Evolutionary conservation across 257 asterid species (phyloP), one percentile per base, ranked within the genome.

Genomic region (Misopates orontium): DNA sequence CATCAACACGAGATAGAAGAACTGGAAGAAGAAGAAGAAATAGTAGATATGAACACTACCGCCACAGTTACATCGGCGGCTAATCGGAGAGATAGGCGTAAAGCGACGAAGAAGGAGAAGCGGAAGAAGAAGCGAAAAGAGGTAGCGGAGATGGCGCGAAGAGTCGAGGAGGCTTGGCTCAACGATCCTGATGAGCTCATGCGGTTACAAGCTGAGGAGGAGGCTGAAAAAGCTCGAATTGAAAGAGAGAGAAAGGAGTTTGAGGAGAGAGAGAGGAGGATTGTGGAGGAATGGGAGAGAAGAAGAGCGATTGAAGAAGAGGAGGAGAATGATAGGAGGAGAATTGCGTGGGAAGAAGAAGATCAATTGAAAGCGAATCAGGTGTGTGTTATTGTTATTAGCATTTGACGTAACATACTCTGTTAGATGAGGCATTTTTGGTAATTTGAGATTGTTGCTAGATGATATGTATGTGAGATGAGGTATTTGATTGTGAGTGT

Each of bases 91-190:
- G 92, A 82, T 47, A 82, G 78, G 85, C 82, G 99, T 79, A 90
- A 87, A 81, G 75, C 64, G 56, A 79, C 81, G 76, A 93, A 93
- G 87, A 86, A 80, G 83, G 97, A 87, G 75, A 93, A 87, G 82
- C 67, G 99, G 84, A 90, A 86, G 84, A 85, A 86, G 70, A 86
- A 73, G 80, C 78, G 97, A 84, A 84, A 77, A 81, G 99, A 84
- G 70, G 44, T 78, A 53, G 99, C 97, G 11, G 90, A 84, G 84
- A 64, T 73, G 73, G 88, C 71, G 53, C 95, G 92, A 14, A 75
- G 63, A 47, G 86, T 87, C 72, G 93, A 84, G 78, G 95, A 86
- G 76, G 79, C 87, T 54, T 79, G 84, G 67, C 81, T 87, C 31
- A 78, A 84, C 49, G 97, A 93, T 61, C 95, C 91, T 4, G 84